These are phyloP conservation scores for Ambrosiella xylebori DNA, from an alignment of 2,329 filamentous ascomycete genomes.

Conservation along the genomic window DNA sequence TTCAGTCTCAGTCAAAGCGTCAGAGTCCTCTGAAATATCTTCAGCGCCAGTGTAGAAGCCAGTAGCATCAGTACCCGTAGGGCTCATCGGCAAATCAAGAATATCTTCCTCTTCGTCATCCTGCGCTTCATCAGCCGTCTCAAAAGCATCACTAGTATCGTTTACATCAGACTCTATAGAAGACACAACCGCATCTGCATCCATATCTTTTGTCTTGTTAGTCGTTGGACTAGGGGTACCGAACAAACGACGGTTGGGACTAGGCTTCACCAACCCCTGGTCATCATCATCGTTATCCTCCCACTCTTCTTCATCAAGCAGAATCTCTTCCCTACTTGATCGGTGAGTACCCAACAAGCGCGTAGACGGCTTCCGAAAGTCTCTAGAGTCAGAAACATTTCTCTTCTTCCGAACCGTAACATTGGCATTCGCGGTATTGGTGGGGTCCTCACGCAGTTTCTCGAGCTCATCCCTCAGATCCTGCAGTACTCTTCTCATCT, in stretches of 20 bases:
- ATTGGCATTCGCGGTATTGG: slow-evolving; percentile 31
- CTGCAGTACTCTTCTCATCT: slow-evolving; percentile 86
- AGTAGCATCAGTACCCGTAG: slow-evolving; percentile 60
- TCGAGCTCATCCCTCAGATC: slow-evolving; percentile 87
- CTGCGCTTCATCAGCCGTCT: slow-evolving; percentile 53
- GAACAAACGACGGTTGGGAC: slow-evolving; percentile 8
- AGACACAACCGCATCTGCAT: neutral
- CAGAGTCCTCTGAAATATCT: slow-evolving; percentile 45
- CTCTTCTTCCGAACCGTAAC: slow-evolving; percentile 31
- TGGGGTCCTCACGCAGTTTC: slow-evolving; percentile 41
- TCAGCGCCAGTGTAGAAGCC: slow-evolving; percentile 91
- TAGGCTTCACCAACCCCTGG: slow-evolving; percentile 1
- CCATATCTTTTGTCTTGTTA: neutral
- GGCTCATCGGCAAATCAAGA: neutral
- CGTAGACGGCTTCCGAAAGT: slow-evolving; percentile 57
- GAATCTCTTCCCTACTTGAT: slow-evolving; percentile 58
- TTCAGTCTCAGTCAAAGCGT: slow-evolving; percentile 78
- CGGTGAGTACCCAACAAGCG: slow-evolving; percentile 57
- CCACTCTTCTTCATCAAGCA: slow-evolving; percentile 71
- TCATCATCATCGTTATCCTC: slow-evolving; percentile 28
- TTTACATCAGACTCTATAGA: slow-evolving; percentile 29
- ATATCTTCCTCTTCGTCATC: neutral
- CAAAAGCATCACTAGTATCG: slow-evolving; percentile 54
- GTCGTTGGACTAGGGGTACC: slow-evolving; percentile 10
- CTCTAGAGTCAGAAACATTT: slow-evolving; percentile 24